Evolutionary conservation across 164 flowering plant genomes (phyloP).

Genomic region (Magnolia officinalis): DNA sequence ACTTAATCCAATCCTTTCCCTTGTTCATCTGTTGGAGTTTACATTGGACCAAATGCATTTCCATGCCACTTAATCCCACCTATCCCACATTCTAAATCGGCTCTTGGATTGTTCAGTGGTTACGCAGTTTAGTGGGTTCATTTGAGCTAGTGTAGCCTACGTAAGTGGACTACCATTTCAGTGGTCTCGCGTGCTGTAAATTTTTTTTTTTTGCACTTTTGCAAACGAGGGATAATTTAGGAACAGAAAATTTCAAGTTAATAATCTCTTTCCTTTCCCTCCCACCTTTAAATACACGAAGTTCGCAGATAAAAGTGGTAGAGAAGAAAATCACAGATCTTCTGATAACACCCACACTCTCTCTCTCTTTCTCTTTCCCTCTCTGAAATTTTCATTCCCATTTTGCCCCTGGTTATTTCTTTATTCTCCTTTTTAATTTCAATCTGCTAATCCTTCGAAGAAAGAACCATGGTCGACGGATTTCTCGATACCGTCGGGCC

Average conservation of each 20-base stretch:
- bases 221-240: background rate
- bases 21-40: too few relatives aligned
- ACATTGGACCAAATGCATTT: too few relatives aligned
- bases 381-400: background rate
- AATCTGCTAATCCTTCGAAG: conserved; percentile 9
- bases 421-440: conserved; percentile 11
- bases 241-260: too few relatives aligned
- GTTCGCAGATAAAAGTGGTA: background rate
- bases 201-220: too few relatives aligned
- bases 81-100: too few relatives aligned
- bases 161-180: too few relatives aligned
- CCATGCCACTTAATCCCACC: too few relatives aligned
- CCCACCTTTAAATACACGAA: background rate
- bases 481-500: conserved; percentile 18
- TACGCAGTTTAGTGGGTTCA: too few relatives aligned
- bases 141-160: too few relatives aligned
- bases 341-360: background rate
- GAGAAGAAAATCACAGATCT: background rate
- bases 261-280: background rate
- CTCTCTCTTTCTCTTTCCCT: background rate
- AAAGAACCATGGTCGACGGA: background rate
- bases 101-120: too few relatives aligned
- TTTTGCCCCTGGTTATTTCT: conserved; percentile 4
- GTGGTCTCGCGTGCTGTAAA: too few relatives aligned
- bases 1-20: too few relatives aligned